These are phyloP conservation scores for Trichosporon sp. DNA, from an alignment of 1,284 basidiomycete species.

Conservation along the genomic window DNA sequence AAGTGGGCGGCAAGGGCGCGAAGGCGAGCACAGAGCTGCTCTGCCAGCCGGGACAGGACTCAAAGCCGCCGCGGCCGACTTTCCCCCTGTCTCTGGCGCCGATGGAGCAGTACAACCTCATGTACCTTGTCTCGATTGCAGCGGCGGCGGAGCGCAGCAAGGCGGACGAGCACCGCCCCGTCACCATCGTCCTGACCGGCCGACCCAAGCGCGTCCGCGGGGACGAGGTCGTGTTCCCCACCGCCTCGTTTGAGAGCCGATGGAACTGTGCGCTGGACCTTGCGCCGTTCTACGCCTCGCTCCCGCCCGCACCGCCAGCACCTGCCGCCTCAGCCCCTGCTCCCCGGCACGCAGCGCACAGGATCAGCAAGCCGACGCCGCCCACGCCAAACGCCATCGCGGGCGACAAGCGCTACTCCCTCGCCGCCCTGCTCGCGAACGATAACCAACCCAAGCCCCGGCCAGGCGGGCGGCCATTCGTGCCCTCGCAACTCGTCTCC, in stretches of 20 bases:
- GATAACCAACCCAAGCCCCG: background rate
- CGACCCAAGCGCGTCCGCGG: conserved; percentile 59
- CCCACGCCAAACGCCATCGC: conserved; percentile 48
- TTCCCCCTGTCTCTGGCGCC: conserved; percentile 73
- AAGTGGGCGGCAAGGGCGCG: conserved; percentile 73
- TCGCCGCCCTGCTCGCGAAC: conserved; percentile 44
- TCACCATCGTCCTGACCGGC: conserved; percentile 75
- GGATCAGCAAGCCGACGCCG: conserved; percentile 25
- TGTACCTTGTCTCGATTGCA: conserved; percentile 71
- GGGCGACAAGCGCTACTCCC: conserved; percentile 55
- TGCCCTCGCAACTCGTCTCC: conserved; percentile 30
- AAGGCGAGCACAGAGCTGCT: conserved; percentile 60
- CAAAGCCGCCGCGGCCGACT: conserved; percentile 28
- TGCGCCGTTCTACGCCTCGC: conserved; percentile 55
- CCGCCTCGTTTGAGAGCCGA: conserved; percentile 71
- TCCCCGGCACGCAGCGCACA: conserved; percentile 22
- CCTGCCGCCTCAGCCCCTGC: conserved; percentile 23
- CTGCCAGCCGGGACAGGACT: conserved; percentile 54
- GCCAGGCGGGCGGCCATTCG: conserved; percentile 17
- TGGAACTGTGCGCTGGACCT: conserved; percentile 88
- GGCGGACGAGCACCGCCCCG: conserved; percentile 68
- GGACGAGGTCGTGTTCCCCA: conserved; percentile 58
- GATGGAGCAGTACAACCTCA: conserved; percentile 78
- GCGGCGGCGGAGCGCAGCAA: conserved; percentile 32
- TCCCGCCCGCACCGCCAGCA: conserved; percentile 33